Conservation (phyloP, 148 eudicot species). For the Camellia japonica region DNA sequence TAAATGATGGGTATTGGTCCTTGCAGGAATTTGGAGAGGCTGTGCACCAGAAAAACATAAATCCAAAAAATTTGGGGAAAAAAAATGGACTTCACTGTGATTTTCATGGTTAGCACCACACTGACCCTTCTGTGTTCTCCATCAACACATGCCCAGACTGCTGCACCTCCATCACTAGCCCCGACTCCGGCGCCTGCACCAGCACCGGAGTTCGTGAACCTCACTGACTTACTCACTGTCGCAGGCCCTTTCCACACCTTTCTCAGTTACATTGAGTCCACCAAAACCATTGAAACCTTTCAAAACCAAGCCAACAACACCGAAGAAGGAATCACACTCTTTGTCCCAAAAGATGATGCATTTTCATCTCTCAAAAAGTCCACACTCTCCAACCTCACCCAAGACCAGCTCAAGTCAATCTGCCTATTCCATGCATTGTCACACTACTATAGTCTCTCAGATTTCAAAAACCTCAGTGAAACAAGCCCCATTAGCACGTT, state of each 20-base stretch:
- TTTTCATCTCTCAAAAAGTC: constrained; percentile 64
- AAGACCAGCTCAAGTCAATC: constrained; percentile 65
- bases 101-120: constrained; percentile 25
- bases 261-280: constrained; percentile 56
- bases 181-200: constrained; percentile 40
- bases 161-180: constrained; percentile 37
- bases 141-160: constrained; percentile 37
- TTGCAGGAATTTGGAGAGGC: constrained; percentile 35
- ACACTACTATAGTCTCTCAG: constrained; percentile 73
- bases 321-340: constrained; percentile 76
- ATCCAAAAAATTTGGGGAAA: background rate
- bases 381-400: constrained; percentile 71
- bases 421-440: constrained; percentile 85
- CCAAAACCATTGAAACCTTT: constrained; percentile 68
- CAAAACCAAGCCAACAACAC: constrained; percentile 89
- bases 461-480: constrained; percentile 60
- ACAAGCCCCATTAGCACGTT: constrained; percentile 51
- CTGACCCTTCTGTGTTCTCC: constrained; percentile 34
- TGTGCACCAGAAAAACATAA: background rate
- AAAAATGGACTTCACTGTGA: constrained; percentile 31
- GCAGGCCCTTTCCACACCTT: constrained; percentile 90
- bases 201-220: constrained; percentile 56
- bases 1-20: background rate
- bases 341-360: constrained; percentile 68
- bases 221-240: constrained; percentile 64